These are phyloP conservation scores for Emmonsiellopsis sp. DNA, from an alignment of 2,329 filamentous ascomycete genomes.

Conservation along the genomic window DNA sequence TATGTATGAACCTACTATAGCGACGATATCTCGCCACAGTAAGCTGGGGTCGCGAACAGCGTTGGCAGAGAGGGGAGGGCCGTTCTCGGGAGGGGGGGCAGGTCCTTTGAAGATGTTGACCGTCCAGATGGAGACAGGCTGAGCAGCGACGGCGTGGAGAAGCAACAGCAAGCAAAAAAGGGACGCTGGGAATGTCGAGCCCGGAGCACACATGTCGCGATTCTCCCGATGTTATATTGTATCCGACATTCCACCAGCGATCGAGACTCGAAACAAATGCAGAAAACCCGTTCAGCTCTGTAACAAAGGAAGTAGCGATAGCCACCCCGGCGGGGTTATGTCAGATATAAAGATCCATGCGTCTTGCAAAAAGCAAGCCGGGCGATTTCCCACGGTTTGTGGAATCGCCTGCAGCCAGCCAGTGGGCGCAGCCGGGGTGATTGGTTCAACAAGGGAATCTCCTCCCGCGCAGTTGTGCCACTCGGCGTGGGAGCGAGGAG, in stretches of 20 bases:
- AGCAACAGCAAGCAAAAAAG: background rate
- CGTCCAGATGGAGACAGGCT: constrained; percentile 6
- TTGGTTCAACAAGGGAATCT: background rate
- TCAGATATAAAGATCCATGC: constrained; percentile 1
- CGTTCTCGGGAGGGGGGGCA: constrained; percentile 51
- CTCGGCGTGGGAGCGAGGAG: background rate
- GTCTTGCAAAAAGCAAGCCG: background rate
- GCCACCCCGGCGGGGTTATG: constrained; percentile 1
- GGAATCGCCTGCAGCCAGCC: background rate
- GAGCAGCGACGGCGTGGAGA: background rate
- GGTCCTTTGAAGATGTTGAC: constrained; percentile 46
- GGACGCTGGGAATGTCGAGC: background rate
- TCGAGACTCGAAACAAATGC: background rate
- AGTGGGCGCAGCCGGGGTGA: background rate
- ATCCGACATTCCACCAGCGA: background rate
- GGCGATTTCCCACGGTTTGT: background rate
- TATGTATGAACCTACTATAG: constrained; percentile 75
- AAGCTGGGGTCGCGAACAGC: constrained; percentile 53
- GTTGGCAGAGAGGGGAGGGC: constrained; percentile 48
- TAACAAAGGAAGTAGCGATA: background rate
- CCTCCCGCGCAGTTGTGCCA: background rate
- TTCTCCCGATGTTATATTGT: background rate
- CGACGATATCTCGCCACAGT: constrained; percentile 73
- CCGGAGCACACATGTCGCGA: constrained; percentile 3
- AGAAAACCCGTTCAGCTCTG: background rate